Base-by-base conservation (phyloP, 768 basidiomycete species). In the Tulasnella sp. region DNA sequence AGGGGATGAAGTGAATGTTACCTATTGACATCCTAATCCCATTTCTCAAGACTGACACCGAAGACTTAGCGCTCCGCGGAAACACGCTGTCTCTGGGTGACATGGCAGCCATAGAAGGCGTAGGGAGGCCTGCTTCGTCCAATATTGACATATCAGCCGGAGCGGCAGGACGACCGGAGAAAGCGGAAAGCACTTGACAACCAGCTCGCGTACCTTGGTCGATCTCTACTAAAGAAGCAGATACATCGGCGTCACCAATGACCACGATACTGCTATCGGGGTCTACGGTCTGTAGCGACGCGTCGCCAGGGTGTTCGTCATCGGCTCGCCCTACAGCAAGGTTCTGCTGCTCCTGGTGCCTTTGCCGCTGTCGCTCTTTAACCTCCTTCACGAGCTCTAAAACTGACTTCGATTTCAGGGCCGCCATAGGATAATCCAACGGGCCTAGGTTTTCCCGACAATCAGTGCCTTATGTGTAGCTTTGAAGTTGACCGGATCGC, bases 1-100 rank as follows among this genome's bases (percentile, higher is more conserved):
- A n/a, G n/a, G n/a, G n/a, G n/a, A n/a, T n/a, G n/a, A n/a, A n/a
- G n/a, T n/a, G n/a, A n/a, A n/a, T n/a, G n/a, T n/a, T 64, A 86
- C 88, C 86, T 62, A 90, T 82, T 0, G 88, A 90, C 61, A 78
- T 75, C 69, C 79, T 85, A 64, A 90, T 76, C 61, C 80, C 82
- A 64, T 88, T 86, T 70, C 78, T 86, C 64, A 88, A 73, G 29
- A 77, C 75, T 7, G 75, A 75, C 61, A 38, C 42, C 13, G 58
- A 59, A 30, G 76, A 77, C 49, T 55, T 64, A 0, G 47, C 29
- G 19, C 55, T 51, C 19, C 64, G 55, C n/a, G 61, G 54, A 26
- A 42, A 58, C 10, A 38, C 15, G 34, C 43, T 29, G 17, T 49
- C 42, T 52, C 45, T 63, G 19, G 49, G 42, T 41, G 51, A 51